Conservation (phyloP, 1,284 basidiomycete species). For the Fomitiporia mediterranea region DNA sequence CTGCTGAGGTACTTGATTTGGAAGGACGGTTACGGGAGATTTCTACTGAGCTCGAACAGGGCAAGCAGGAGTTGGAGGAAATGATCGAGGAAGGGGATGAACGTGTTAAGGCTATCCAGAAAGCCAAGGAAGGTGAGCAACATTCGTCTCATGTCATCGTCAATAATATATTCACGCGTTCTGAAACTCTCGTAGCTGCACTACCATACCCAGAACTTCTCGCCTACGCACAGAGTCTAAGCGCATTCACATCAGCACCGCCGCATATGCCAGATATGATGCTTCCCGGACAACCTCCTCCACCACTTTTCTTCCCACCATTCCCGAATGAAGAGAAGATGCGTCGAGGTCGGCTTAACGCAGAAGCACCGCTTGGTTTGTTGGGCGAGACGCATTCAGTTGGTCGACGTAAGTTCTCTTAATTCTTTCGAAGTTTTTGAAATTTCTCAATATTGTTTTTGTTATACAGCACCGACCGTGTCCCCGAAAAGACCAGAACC, state of each 20-base stretch:
- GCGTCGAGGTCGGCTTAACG: conserved; percentile 71
- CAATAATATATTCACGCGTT: conserved; percentile 2
- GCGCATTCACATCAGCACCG: conserved; percentile 78
- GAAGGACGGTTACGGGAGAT: conserved; percentile 64
- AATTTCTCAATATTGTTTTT: not conserved
- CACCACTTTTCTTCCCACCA: conserved; percentile 76
- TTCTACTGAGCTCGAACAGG: conserved; percentile 55
- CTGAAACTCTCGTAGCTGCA: conserved; percentile 42
- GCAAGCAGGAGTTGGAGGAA: conserved; percentile 59
- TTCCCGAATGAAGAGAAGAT: conserved; percentile 86
- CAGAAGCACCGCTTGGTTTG: conserved; percentile 67
- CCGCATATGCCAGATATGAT: conserved; percentile 74
- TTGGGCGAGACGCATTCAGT: conserved; percentile 77
- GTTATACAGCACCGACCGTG: conserved; percentile 47
- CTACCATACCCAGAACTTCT: conserved; percentile 77
- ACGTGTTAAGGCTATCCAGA: conserved; percentile 60
- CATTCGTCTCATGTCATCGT: conserved; percentile 3
- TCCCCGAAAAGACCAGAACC: conserved; percentile 51
- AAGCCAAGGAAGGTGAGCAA: conserved; percentile 60
- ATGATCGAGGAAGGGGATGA: conserved; percentile 69
- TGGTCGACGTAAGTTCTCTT: conserved; percentile 53
- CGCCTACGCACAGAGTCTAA: conserved; percentile 74
- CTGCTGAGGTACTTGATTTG: conserved; percentile 61
- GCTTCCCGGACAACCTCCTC: conserved; percentile 62
- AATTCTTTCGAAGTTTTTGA: conserved; percentile 10